Base-by-base conservation (phyloP, 1,284 basidiomycete species). In the Coniophora puteana region DNA sequence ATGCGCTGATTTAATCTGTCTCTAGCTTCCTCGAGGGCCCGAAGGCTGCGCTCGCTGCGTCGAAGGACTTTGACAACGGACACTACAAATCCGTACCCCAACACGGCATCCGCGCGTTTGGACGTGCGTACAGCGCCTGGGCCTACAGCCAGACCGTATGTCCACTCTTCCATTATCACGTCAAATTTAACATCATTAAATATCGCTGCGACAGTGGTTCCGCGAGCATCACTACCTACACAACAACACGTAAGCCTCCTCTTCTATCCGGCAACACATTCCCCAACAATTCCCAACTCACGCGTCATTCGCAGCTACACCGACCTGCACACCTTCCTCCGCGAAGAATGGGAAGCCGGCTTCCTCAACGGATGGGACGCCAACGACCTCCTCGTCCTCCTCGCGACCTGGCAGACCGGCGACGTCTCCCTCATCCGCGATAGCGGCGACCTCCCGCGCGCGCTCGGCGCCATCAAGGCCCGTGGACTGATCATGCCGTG, bases 21-120 rank as follows among this genome's bases (percentile, higher is more conserved):
- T 10, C 28, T 31, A 78, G 76, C 51, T 80, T 80, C 61, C 54
- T 80, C 17, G 78, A 82, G 54, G 78, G 79, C 0, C 75, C 74
- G 4, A 79, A 76, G 50, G 67, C 73, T 1, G 76, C 78, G 2
- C 59, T 81, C 34, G 51, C 65, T 1, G 69, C 72, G n/a, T 80
- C 77, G 5, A 72, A 71, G 45, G 78, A 79, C 51, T 81, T 78
- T 53, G 61, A 78, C 6, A 52, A 68, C 36, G 78, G 78, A 0
- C 71, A 78, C 45, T 80, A 80, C 54, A 72, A 61, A 40, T 53
- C 57, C 5, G 54, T 59, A 2, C 74, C 77, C 3, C 65, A 74
- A 45, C 58, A 66, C 33, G 76, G 76, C 21, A 63, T 79, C 31
- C 66, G 74, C 18, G 76, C 76, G 5, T 80, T 79, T 46, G 74